Evolutionary conservation across 306 rosid genomes (phyloP).

Genomic region (Fagus sylvatica): DNA sequence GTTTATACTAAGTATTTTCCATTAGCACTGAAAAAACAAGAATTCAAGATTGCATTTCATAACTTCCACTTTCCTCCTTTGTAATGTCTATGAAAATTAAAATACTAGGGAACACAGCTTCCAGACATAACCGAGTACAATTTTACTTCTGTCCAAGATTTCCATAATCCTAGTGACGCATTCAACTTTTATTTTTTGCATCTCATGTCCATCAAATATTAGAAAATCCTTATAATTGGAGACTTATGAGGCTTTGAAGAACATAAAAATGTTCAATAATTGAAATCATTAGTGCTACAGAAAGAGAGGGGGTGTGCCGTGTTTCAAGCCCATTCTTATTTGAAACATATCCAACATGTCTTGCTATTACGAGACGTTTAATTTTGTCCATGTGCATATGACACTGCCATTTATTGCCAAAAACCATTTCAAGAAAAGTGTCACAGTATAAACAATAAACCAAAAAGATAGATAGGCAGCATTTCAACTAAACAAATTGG

Average conservation of each 20-base stretch:
- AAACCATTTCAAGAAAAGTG: neutral
- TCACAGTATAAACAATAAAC: slow-evolving; percentile 1
- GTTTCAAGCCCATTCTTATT: neutral
- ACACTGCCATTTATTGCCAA: neutral
- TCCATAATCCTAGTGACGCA: neutral
- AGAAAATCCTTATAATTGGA: neutral
- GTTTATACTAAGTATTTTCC: neutral
- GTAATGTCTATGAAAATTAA: neutral
- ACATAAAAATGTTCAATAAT: neutral
- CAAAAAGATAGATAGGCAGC: neutral
- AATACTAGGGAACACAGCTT: neutral
- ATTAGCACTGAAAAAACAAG: neutral
- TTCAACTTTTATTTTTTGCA: neutral
- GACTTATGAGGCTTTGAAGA: neutral
- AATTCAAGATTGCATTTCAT: neutral
- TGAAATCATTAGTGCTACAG: neutral
- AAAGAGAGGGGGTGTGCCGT: too few relatives aligned
- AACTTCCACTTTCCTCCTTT: neutral
- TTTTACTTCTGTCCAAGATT: neutral
- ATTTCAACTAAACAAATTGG: neutral
- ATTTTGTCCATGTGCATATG: neutral
- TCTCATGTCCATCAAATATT: neutral
- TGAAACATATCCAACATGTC: neutral
- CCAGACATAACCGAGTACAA: neutral
- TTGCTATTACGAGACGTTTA: neutral